Conservation (phyloP, 2,329 filamentous ascomycete species). For the Alternaria alternata region DNA sequence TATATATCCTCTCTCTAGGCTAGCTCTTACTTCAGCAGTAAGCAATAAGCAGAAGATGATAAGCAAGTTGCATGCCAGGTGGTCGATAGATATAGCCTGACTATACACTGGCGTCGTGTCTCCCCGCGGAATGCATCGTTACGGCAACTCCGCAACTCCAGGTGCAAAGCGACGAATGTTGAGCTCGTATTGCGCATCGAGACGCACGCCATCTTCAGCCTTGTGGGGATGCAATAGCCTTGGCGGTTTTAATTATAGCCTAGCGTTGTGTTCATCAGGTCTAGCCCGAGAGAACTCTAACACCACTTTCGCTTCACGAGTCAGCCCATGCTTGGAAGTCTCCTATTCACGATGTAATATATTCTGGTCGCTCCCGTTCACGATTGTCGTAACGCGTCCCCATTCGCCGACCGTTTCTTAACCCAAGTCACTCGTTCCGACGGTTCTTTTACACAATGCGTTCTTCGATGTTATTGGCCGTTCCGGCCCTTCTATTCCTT, state of each 20-base stretch:
- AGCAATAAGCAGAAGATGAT: too few species aligned
- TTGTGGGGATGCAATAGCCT: constrained; percentile 3
- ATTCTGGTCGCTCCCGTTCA: background rate
- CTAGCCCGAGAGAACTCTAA: constrained; percentile 6
- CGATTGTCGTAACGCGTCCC: background rate
- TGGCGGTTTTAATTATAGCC: background rate
- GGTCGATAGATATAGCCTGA: too few species aligned
- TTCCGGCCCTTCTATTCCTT: constrained; percentile 1
- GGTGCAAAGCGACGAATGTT: constrained; percentile 1
- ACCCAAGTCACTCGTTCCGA: constrained; percentile 4
- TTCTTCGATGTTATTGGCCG: background rate
- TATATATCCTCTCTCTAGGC: too few species aligned
- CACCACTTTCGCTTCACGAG: constrained; percentile 10
- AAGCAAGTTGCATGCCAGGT: too few species aligned
- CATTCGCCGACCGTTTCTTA: background rate
- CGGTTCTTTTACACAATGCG: background rate
- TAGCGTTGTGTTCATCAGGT: background rate
- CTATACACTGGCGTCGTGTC: background rate
- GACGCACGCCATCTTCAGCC: constrained; percentile 7
- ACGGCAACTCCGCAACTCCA: background rate
- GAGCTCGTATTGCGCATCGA: constrained; percentile 7
- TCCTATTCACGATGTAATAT: constrained; percentile 5
- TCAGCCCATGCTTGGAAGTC: constrained; percentile 3
- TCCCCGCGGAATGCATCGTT: background rate
- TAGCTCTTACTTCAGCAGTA: too few species aligned